These are phyloP conservation scores for Pseudisothecium myosuroides DNA, from an alignment of 225 moss, liverwort and hornwort genomes.

Conservation along the genomic window DNA sequence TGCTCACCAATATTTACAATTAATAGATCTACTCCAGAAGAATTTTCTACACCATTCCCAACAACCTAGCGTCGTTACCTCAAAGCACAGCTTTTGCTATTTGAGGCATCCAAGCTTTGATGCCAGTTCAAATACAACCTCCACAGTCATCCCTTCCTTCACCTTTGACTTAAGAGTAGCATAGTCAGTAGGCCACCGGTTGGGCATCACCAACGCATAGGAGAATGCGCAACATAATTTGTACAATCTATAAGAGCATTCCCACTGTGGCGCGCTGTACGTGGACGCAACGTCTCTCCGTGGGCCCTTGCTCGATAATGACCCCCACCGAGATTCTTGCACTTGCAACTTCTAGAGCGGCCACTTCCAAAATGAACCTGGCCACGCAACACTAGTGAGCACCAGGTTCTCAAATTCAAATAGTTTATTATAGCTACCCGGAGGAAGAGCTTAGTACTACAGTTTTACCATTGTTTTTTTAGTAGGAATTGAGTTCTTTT, in stretches of 20 bases:
- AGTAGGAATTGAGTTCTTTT: conserved; percentile 63
- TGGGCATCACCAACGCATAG: background rate
- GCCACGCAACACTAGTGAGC: too few species aligned
- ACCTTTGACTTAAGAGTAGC: background rate
- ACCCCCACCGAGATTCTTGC: too few species aligned
- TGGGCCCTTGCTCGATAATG: too few species aligned
- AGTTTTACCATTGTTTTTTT: conserved; percentile 29
- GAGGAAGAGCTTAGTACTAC: background rate
- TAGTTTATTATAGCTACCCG: background rate
- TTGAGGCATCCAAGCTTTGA: background rate
- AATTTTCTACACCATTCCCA: background rate
- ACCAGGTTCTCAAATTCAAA: too few species aligned
- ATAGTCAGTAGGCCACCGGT: background rate
- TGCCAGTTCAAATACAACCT: background rate
- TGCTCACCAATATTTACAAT: background rate
- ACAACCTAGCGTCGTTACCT: background rate
- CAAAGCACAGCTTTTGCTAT: background rate
- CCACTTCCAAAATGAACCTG: too few species aligned
- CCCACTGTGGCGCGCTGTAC: too few species aligned
- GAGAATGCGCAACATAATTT: background rate
- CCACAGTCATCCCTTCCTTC: background rate
- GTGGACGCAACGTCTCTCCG: too few species aligned
- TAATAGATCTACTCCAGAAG: background rate
- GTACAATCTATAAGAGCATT: too few species aligned
- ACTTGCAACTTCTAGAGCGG: too few species aligned